Conservation (phyloP, 2,329 filamentous ascomycete species). For the Furcasterigmium furcatum region DNA sequence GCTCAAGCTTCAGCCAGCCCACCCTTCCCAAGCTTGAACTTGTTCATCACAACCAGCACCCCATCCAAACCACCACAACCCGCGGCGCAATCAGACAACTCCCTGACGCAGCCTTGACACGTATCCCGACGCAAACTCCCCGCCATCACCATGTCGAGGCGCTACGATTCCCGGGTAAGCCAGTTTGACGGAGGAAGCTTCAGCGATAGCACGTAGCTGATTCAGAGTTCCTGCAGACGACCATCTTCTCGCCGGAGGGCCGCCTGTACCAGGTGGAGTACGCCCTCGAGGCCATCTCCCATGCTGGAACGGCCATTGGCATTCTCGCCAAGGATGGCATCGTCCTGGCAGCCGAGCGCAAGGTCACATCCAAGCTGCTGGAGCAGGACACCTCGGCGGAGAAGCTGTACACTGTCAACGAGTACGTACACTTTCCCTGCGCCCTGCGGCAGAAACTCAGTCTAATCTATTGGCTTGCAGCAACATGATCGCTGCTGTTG, state of each 20-base stretch:
- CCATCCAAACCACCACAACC: too few species aligned
- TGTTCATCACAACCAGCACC: too few species aligned
- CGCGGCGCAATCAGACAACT: too few species aligned
- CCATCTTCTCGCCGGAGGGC: conserved; percentile 99
- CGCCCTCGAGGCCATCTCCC: conserved; percentile 96
- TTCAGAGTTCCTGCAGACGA: conserved; percentile 62
- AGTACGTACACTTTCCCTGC: conserved; percentile 56
- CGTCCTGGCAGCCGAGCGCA: conserved; percentile 94
- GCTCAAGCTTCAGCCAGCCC: conserved; percentile 10
- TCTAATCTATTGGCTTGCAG: conserved; percentile 40
- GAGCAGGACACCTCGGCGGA: conserved; percentile 99
- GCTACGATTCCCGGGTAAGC: conserved; percentile 93
- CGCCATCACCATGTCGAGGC: conserved; percentile 73
- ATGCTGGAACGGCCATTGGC: conserved; percentile 93
- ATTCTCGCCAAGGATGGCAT: conserved; percentile 98
- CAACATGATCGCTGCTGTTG: conserved; percentile 99
- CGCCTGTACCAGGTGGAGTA: conserved; percentile 99
- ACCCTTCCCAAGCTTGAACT: not conserved
- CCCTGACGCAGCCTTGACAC: not conserved
- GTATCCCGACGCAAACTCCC: not conserved
- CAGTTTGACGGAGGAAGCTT: conserved; percentile 2
- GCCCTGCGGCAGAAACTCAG: too few species aligned
- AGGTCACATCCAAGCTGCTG: conserved; percentile 97
- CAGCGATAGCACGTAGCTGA: conserved; percentile 16
- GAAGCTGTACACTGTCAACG: conserved; percentile 99